A percentile compares a stretch with the other conserved stretches of the same genome.
Conservation (phyloP, 2,329 filamentous ascomycete species). For the Alternaria longipes region DNA sequence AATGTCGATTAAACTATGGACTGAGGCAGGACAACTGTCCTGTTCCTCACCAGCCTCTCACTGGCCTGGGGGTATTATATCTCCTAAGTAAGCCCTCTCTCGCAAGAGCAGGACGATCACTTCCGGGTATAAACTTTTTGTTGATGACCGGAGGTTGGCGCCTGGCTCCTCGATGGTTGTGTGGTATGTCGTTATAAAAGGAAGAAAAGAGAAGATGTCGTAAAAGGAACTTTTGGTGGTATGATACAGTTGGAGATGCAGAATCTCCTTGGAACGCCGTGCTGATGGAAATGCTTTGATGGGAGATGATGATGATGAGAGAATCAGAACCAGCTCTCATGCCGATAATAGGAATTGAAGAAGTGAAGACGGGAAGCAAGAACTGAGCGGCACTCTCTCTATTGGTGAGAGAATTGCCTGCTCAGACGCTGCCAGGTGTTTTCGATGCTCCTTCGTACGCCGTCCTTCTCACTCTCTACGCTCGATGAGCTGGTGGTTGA, state of each 20-base stretch:
- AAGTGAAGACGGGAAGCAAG: constrained; percentile 8
- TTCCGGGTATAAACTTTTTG: constrained; percentile 24
- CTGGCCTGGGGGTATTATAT: background rate
- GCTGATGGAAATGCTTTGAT: constrained; percentile 21
- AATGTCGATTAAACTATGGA: background rate
- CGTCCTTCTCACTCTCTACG: constrained; percentile 39
- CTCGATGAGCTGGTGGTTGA: constrained; percentile 31
- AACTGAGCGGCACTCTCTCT: constrained; percentile 6
- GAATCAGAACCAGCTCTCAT: constrained; percentile 54
- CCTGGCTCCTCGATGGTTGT: constrained; percentile 52
- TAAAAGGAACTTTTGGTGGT: constrained; percentile 23
- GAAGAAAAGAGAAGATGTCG: constrained; percentile 7
- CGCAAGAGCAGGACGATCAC: constrained; percentile 18
- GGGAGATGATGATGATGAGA: constrained; percentile 32
- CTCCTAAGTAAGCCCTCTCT: constrained; percentile 13
- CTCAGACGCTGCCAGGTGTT: constrained; percentile 48
- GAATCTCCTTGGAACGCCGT: constrained; percentile 19
- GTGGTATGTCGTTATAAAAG: constrained; percentile 6
- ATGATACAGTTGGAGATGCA: constrained; percentile 18
- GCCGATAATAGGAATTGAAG: constrained; percentile 6
- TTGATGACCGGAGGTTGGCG: constrained; percentile 22
- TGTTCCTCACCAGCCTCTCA: background rate
- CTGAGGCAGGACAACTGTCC: background rate
- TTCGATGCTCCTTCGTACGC: constrained; percentile 47
- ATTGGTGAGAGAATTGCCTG: constrained; percentile 46